phyloP scores from a whole-genome alignment of 371 early-diverging fungal genomes.

The Zychaea mexicana region DNA sequence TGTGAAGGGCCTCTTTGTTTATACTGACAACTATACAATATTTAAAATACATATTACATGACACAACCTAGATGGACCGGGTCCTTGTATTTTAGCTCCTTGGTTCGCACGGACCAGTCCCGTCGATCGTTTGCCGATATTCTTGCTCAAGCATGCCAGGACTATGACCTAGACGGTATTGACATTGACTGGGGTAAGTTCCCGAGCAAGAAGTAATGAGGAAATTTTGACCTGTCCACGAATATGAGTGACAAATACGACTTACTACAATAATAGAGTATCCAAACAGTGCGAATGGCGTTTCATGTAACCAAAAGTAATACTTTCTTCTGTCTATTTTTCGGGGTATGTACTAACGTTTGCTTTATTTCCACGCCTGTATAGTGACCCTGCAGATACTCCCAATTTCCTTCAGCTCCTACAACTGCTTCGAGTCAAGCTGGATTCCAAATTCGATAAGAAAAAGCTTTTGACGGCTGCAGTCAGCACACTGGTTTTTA shows the following conservation, averaged over 20 bases:
- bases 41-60: too few relatives aligned
- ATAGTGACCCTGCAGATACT: slow-evolving; percentile 49
- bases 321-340: too few relatives aligned
- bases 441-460: slow-evolving; percentile 27
- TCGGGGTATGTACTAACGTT: too few relatives aligned
- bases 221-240: not conserved
- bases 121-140: slow-evolving; percentile 25
- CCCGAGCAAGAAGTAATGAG: not conserved
- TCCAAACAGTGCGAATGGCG: slow-evolving; percentile 36
- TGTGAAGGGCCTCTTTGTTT: too few relatives aligned
- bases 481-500: slow-evolving; percentile 16
- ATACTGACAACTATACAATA: too few relatives aligned
- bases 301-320: slow-evolving; percentile 41
- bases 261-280: slow-evolving; percentile 34
- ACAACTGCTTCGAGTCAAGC: slow-evolving; percentile 17
- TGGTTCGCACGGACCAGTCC: slow-evolving; percentile 16
- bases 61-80: slow-evolving; percentile 38
- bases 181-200: slow-evolving; percentile 64
- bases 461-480: slow-evolving; percentile 22
- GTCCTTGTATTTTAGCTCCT: slow-evolving; percentile 31
- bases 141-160: slow-evolving; percentile 27
- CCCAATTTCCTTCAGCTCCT: slow-evolving; percentile 43
- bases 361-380: too few relatives aligned
- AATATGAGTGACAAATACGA: not conserved
- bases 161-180: slow-evolving; percentile 57